Conservation (phyloP, 2,329 filamentous ascomycete genomes). For the Claviceps capensis region DNA sequence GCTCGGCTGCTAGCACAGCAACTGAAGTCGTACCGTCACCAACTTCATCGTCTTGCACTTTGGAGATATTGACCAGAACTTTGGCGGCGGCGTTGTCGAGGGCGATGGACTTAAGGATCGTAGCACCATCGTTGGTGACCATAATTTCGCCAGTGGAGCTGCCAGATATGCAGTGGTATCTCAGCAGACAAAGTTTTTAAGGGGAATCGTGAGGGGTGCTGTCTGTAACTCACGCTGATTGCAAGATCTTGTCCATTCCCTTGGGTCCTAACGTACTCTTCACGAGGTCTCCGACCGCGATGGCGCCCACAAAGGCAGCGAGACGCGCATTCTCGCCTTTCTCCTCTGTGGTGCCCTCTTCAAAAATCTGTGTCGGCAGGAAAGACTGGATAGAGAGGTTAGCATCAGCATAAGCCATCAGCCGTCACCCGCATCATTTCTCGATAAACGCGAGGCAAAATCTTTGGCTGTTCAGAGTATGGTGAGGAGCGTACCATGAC, state of each 20-base stretch:
- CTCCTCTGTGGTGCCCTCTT: conserved; percentile 91
- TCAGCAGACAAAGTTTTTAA: background rate
- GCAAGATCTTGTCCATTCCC: conserved; percentile 97
- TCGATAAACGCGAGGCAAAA: background rate
- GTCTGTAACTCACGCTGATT: conserved; percentile 61
- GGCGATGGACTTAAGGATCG: conserved; percentile 94
- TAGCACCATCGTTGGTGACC: conserved; percentile 97
- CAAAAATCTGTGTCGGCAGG: conserved; percentile 95
- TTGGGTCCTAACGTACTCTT: conserved; percentile 96
- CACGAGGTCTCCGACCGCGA: conserved; percentile 91
- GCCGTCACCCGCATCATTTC: background rate
- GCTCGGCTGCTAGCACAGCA: conserved; percentile 84
- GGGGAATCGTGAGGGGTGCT: conserved; percentile 1
- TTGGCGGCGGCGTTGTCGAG: conserved; percentile 97
- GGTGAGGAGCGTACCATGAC: background rate
- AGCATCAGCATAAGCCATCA: conserved; percentile 7
- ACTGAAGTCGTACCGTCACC: conserved; percentile 98
- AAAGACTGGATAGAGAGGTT: conserved; percentile 33
- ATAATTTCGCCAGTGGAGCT: conserved; percentile 94
- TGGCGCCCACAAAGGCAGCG: conserved; percentile 94
- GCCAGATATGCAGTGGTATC: conserved; percentile 8
- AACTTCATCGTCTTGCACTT: conserved; percentile 97
- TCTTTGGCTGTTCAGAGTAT: background rate
- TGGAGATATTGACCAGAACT: conserved; percentile 97
- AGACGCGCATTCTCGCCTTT: conserved; percentile 99